phyloP scores from a whole-genome alignment of 179 eudicot species.

The Spergularia azorica region DNA sequence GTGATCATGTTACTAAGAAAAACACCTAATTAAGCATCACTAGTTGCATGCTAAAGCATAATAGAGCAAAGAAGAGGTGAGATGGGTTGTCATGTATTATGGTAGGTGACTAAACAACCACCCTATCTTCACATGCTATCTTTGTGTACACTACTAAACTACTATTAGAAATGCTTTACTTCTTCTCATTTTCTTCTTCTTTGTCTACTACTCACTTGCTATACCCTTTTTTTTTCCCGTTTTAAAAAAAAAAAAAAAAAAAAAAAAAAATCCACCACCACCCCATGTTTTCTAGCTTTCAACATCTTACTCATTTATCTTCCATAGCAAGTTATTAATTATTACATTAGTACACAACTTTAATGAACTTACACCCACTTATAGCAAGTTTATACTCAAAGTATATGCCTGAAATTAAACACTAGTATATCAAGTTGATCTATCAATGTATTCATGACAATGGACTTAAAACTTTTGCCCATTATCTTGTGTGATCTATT shows the following conservation, averaged over 20 bases:
- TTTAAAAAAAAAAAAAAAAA: too few species aligned
- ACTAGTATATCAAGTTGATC: neutral
- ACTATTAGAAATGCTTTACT: conserved; percentile 30
- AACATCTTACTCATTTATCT: conserved; percentile 32
- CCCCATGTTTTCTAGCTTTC: conserved; percentile 14
- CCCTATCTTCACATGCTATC: conserved; percentile 47
- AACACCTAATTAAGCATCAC: conserved; percentile 33
- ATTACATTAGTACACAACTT: conserved; percentile 23
- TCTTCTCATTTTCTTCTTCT: conserved; percentile 12
- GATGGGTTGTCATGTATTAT: conserved; percentile 46
- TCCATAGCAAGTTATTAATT: conserved; percentile 28
- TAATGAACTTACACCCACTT: conserved; percentile 23
- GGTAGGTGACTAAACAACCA: conserved; percentile 55
- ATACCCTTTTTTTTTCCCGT: neutral
- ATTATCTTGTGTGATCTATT: conserved; percentile 21
- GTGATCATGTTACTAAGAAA: conserved; percentile 29
- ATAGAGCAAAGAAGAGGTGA: conserved; percentile 33
- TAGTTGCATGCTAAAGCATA: conserved; percentile 41
- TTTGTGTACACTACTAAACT: conserved; percentile 43
- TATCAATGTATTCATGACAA: conserved; percentile 4
- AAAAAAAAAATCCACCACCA: too few species aligned
- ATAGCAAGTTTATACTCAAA: conserved; percentile 14
- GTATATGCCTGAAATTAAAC: neutral
- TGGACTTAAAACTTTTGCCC: conserved; percentile 22
- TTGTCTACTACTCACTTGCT: conserved; percentile 6